These are phyloP conservation scores for Gracilaria gracilis DNA, from an alignment of 23 red algal genomes.

Conservation along the genomic window DNA sequence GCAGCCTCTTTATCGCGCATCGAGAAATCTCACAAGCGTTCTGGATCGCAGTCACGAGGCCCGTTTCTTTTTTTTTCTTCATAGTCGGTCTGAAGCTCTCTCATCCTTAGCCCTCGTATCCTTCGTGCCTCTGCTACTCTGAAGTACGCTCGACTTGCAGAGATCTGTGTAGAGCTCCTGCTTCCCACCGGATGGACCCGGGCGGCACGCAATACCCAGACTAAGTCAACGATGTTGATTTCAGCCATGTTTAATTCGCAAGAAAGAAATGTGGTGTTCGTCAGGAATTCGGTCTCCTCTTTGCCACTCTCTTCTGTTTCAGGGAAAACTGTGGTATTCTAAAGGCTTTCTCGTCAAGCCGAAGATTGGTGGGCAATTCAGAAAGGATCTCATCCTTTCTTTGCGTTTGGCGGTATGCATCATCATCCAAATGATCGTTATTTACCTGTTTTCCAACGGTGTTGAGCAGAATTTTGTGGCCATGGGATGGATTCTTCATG, in stretches of 20 bases:
- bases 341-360: conserved; percentile 6
- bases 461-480: conserved; percentile 10
- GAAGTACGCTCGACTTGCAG: neutral
- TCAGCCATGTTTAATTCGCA: neutral
- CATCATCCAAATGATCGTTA: neutral
- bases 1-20: no score
- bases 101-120: no score
- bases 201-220: neutral
- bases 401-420: neutral
- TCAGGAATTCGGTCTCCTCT: neutral
- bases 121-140: no score
- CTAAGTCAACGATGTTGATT: neutral
- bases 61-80: no score
- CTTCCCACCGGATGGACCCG: neutral
- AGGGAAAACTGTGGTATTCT: conserved; percentile 28
- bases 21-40: no score
- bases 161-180: neutral
- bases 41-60: no score
- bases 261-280: neutral
- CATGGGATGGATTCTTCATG: neutral
- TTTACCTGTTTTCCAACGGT: neutral
- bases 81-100: no score
- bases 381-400: neutral
- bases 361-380: neutral
- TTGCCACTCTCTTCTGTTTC: neutral